phyloP scores from a whole-genome alignment of 352 stramenopile species.

The Phytophthora chlamydospora region DNA sequence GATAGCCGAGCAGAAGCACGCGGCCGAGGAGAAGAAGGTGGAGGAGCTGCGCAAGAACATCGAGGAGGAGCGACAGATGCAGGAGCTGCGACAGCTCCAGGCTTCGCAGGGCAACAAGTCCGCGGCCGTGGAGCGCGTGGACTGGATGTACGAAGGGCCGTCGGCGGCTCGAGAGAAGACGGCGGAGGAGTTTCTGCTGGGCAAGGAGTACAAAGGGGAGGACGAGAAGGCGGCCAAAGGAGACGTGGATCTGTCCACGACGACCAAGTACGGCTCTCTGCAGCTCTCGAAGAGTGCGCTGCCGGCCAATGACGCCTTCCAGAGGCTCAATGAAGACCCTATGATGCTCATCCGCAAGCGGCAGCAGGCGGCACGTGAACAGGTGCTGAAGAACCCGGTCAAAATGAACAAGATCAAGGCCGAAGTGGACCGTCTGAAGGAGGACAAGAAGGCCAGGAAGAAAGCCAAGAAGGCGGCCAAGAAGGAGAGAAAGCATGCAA shows the following conservation, averaged over 20 bases:
- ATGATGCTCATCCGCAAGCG: conserved; percentile 95
- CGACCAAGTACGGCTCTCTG: conserved; percentile 73
- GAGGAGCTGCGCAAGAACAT: conserved; percentile 96
- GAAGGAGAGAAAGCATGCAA: conserved; percentile 60
- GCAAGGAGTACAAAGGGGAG: conserved; percentile 86
- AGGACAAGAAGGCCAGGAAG: conserved; percentile 79
- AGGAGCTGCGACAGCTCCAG: conserved; percentile 94
- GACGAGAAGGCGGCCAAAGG: conserved; percentile 33
- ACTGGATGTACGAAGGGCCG: conserved; percentile 98
- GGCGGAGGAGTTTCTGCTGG: conserved; percentile 93
- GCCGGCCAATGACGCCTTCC: conserved; percentile 92
- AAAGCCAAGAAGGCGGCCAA: conserved; percentile 76
- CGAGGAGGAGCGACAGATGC: conserved; percentile 95
- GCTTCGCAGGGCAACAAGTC: conserved; percentile 84
- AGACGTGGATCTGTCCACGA: conserved; percentile 58
- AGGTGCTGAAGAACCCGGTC: conserved; percentile 90
- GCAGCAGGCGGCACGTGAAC: conserved; percentile 79
- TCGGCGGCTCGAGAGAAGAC: conserved; percentile 72
- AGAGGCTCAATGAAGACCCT: conserved; percentile 94
- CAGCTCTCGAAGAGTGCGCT: conserved; percentile 56
- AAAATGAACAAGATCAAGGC: conserved; percentile 91
- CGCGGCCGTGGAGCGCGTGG: conserved; percentile 81
- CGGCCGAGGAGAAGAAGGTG: conserved; percentile 93
- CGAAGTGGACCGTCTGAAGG: conserved; percentile 75
- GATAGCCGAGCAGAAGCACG: conserved; percentile 96